Conservation (phyloP, 164 flowering plant species). For the Tetrastigma voinierianum region DNA sequence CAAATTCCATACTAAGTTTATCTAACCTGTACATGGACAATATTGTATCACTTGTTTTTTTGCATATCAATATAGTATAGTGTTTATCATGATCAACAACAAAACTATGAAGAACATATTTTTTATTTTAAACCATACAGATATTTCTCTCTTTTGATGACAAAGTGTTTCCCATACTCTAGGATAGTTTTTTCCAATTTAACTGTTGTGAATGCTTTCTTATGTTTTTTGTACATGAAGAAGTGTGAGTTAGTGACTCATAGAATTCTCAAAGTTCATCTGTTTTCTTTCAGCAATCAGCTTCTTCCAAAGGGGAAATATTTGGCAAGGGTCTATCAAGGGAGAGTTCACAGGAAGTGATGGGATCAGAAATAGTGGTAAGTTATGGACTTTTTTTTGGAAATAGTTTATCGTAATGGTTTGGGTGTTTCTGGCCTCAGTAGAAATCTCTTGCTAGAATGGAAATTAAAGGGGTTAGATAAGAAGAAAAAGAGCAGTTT, state of each 20-base stretch:
- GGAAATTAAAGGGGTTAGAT: too few species aligned
- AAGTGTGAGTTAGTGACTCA: background rate
- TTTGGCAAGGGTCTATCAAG: slow-evolving; percentile 24
- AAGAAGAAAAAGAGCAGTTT: too few species aligned
- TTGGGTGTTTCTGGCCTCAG: too few species aligned
- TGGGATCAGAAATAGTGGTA: slow-evolving; percentile 30
- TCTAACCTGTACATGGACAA: background rate
- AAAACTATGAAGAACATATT: background rate
- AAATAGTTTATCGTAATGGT: too few species aligned
- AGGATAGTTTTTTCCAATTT: background rate
- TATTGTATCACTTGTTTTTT: background rate
- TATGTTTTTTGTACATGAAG: background rate
- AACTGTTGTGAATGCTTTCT: background rate
- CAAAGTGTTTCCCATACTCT: background rate
- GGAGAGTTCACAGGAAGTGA: slow-evolving; percentile 37
- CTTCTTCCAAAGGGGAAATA: slow-evolving; percentile 31
- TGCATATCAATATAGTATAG: background rate
- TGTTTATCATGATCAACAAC: background rate
- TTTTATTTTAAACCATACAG: background rate
- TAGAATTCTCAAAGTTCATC: background rate
- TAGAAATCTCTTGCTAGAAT: too few species aligned
- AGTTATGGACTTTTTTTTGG: slow-evolving; percentile 13
- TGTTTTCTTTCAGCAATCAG: slow-evolving; percentile 44
- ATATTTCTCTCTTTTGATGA: background rate
- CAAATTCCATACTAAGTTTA: background rate